phyloP scores from a whole-genome alignment of 2,329 filamentous ascomycete species.

The Akanthomyces muscarius region DNA sequence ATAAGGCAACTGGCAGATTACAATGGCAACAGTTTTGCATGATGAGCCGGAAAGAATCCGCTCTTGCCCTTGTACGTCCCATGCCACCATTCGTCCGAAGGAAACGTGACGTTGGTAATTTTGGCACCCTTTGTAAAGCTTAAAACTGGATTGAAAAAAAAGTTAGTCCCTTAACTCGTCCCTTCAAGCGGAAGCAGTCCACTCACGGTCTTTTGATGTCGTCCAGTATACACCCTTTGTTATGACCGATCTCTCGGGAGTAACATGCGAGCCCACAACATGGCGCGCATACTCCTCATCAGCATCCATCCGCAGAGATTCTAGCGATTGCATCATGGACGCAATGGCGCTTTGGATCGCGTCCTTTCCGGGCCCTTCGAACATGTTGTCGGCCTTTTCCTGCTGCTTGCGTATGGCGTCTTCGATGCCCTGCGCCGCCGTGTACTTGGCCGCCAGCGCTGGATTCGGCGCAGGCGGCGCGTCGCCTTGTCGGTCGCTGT shows the following conservation, averaged over 20 bases:
- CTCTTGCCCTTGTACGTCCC: constrained; percentile 11
- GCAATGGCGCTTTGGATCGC: constrained; percentile 35
- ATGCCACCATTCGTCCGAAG: constrained; percentile 6
- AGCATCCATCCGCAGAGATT: constrained; percentile 39
- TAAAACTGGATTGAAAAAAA: not conserved
- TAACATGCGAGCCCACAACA: constrained; percentile 28
- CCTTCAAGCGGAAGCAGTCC: not conserved
- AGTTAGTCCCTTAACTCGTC: not conserved
- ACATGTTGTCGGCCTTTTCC: constrained; percentile 30
- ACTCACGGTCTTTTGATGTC: constrained; percentile 7
- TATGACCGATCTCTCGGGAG: not conserved
- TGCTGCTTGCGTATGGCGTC: constrained; percentile 15
- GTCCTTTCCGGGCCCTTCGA: constrained; percentile 23
- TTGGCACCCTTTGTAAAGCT: not conserved
- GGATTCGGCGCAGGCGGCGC: constrained; percentile 21
- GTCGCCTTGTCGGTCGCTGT: constrained; percentile 16
- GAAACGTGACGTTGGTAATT: constrained; percentile 1
- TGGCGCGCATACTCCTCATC: constrained; percentile 46
- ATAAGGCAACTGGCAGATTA: not conserved
- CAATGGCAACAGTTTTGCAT: not conserved
- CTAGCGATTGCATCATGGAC: constrained; percentile 35
- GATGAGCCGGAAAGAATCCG: not conserved
- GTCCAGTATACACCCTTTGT: not conserved
- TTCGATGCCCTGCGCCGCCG: constrained; percentile 32
- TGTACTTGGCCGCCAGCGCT: constrained; percentile 35